A percentile compares a stretch with the other conserved stretches of the same genome.
These are phyloP conservation scores for Phytomonas sp. DNA, from an alignment of 208 protist genomes.

Conservation along the genomic window DNA sequence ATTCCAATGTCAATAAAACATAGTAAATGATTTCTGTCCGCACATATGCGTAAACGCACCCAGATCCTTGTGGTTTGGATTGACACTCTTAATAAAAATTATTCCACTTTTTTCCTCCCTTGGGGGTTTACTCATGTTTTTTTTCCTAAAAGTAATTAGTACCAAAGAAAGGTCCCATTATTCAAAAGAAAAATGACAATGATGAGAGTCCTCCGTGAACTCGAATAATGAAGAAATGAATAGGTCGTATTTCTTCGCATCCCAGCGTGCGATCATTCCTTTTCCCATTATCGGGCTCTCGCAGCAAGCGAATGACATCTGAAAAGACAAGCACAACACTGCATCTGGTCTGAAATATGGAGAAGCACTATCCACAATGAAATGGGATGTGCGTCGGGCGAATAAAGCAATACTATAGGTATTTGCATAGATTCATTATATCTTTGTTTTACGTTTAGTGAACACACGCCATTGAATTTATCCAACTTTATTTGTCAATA, in stretches of 20 bases:
- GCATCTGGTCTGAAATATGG: background rate
- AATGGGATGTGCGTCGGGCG: background rate
- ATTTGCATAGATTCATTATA: background rate
- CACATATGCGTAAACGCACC: background rate
- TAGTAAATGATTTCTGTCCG: too few relatives aligned
- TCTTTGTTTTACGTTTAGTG: constrained; percentile 9
- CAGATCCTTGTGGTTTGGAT: background rate
- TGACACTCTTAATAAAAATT: background rate
- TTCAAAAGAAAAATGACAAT: background rate
- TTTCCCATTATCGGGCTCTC: background rate
- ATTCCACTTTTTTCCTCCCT: background rate
- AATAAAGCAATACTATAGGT: background rate
- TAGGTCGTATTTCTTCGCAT: background rate
- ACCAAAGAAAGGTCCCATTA: background rate
- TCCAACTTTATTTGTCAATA: background rate
- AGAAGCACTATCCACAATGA: background rate
- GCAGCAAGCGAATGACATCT: background rate
- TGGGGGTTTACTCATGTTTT: background rate
- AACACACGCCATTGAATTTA: background rate
- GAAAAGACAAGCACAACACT: background rate
- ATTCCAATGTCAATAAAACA: background rate
- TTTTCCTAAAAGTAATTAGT: background rate
- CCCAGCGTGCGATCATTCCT: background rate
- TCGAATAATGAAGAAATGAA: background rate
- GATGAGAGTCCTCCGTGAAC: background rate